Evolutionary conservation across 257 asterid genomes (phyloP).

Genomic region (Solanum acaule): DNA sequence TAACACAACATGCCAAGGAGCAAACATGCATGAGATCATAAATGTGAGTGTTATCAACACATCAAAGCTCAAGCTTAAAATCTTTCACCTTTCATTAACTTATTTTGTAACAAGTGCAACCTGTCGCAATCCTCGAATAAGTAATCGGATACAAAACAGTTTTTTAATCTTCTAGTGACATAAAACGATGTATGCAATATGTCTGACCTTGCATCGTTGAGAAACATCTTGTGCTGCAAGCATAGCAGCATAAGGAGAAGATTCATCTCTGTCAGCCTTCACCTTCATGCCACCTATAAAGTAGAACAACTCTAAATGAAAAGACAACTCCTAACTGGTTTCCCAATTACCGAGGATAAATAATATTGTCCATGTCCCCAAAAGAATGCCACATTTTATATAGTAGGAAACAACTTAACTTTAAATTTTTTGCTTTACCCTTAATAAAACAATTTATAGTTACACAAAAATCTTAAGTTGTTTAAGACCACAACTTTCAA

Average conservation of each 20-base stretch:
- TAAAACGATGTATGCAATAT: not conserved
- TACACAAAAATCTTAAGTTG: no score
- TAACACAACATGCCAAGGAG: not conserved
- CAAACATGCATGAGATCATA: not conserved
- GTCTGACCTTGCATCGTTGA: constrained; percentile 72
- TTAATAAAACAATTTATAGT: not conserved
- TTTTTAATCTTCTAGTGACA: not conserved
- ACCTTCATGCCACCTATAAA: constrained; percentile 81
- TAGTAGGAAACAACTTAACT: not conserved
- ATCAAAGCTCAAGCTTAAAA: not conserved
- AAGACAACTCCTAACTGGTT: not conserved
- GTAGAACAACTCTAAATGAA: not conserved
- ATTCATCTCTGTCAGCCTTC: constrained; percentile 90
- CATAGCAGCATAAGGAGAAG: constrained; percentile 97
- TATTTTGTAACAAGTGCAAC: not conserved
- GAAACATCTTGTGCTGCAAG: constrained; percentile 94
- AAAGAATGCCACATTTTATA: not conserved
- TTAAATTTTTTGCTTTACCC: not conserved
- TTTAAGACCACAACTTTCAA: not conserved
- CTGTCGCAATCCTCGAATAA: not conserved
- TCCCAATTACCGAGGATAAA: not conserved
- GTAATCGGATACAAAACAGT: not conserved
- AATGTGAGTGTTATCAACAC: not conserved
- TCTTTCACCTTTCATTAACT: not conserved
- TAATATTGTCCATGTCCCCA: not conserved